Conservation (phyloP, 2,329 filamentous ascomycete genomes). For the Paramyrothecium roridum region DNA sequence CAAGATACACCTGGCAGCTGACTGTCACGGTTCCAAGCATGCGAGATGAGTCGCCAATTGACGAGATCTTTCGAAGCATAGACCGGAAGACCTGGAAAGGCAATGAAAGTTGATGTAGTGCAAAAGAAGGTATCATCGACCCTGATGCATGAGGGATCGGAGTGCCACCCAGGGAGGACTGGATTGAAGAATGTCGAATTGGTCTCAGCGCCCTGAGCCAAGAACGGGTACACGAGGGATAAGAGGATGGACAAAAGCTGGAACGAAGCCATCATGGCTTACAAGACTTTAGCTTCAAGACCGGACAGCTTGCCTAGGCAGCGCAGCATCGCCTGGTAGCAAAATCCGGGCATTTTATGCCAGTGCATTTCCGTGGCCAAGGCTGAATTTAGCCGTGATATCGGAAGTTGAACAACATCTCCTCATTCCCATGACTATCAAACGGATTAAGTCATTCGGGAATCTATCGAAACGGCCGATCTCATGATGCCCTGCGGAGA, state of each 20-base stretch:
- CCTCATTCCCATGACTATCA: no score
- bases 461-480: no score
- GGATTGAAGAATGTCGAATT: slow-evolving; percentile 29
- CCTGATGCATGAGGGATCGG: slow-evolving; percentile 40
- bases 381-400: no score
- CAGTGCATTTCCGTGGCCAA: no score
- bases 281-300: no score
- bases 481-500: no score
- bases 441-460: no score
- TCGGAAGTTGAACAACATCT: no score
- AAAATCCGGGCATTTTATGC: no score
- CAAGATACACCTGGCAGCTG: background rate
- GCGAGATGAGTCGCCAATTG: slow-evolving; percentile 37
- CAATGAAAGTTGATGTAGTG: slow-evolving; percentile 46
- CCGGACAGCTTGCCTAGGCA: no score
- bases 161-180: slow-evolving; percentile 43
- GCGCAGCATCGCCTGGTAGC: no score
- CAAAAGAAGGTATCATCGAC: slow-evolving; percentile 45
- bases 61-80: slow-evolving; percentile 46
- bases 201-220: background rate
- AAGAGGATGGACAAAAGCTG: background rate
- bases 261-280: background rate
- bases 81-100: slow-evolving; percentile 48
- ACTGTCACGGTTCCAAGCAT: slow-evolving; percentile 8
- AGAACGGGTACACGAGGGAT: background rate